Base-by-base conservation (phyloP, 2,329 filamentous ascomycete species). In the Diaporthe sp. region DNA sequence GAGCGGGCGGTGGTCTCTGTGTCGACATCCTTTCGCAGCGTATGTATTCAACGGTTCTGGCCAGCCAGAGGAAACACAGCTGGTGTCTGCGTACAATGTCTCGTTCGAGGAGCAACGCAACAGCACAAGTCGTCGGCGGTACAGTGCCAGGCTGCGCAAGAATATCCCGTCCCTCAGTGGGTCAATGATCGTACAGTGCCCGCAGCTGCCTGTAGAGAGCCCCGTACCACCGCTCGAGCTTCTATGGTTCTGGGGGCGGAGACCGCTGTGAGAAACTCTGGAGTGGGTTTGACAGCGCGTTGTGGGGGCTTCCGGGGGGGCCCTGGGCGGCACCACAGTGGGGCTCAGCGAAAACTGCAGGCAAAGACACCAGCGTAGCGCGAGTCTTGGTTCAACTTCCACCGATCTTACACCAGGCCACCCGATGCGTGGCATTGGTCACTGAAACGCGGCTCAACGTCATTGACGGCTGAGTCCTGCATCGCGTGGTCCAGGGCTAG, bases 361-460 rank as follows among this genome's bases (percentile, higher is more conserved):
- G 38, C 52, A 71, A 15, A 52, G 45, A 42, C 33, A 22, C 19
- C 61, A 45, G 61, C 61, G 30, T 35, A 66, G 42, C 28, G 42
- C 40, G 19, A 66, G 28, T n/a, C 12, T 52, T 28, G 12, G 25
- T 30, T 22, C 33, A 10, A 25, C 17, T 15, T 47, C 8, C 35
- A 38, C 73, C 74, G 74, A 75, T 75, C 71, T 61, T 50, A 40
- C 74, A 74, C 71, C 66, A 57, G 33, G 50, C 57, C 66, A 22
- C n/a, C 67, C 74, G 74, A 75, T 75, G 71, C 10, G 25, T 68
- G 69, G 50, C 52, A 61, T 45, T 67, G 68, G 54, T 52, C 64
- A 50, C 35, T 71, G 73, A 74, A 72, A 75, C 74, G 74, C 74
- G 33, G 71, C 71, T 60, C 71, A 68, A 75, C 74, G 74, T 75